Conservation (phyloP, 305 asterid species). For the Solanum chacoense region DNA sequence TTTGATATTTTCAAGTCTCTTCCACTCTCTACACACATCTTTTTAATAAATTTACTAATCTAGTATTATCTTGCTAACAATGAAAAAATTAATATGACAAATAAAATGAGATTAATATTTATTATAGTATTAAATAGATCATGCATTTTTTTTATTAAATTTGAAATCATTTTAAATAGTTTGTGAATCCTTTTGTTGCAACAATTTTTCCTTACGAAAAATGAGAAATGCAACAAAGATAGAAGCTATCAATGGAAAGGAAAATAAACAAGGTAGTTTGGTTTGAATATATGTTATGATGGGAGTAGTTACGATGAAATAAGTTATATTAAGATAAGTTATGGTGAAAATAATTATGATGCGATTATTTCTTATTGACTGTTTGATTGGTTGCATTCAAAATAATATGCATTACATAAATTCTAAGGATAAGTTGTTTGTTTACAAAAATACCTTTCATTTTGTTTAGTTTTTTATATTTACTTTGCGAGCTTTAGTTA, state of each 20-base stretch:
- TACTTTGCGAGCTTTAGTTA: no score
- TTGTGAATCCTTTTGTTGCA: neutral
- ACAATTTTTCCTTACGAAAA: neutral
- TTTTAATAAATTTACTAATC: neutral
- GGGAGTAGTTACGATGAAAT: no score
- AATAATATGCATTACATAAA: no score
- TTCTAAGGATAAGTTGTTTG: no score
- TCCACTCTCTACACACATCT: neutral
- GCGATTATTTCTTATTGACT: no score
- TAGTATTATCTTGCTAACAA: neutral
- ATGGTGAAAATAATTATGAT: no score
- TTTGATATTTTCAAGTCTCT: neutral
- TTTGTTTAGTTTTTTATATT: no score
- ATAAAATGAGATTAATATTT: neutral
- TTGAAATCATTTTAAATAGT: neutral
- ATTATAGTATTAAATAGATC: neutral
- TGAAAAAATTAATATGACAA: neutral
- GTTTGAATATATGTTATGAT: no score
- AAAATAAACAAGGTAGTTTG: no score
- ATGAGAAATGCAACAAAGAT: neutral
- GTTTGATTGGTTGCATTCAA: no score
- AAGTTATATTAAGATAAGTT: no score
- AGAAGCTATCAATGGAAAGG: neutral
- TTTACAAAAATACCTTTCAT: no score
- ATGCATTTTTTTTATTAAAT: neutral